phyloP scores from a whole-genome alignment of 768 basidiomycete species.

The Ramaria sp. region DNA sequence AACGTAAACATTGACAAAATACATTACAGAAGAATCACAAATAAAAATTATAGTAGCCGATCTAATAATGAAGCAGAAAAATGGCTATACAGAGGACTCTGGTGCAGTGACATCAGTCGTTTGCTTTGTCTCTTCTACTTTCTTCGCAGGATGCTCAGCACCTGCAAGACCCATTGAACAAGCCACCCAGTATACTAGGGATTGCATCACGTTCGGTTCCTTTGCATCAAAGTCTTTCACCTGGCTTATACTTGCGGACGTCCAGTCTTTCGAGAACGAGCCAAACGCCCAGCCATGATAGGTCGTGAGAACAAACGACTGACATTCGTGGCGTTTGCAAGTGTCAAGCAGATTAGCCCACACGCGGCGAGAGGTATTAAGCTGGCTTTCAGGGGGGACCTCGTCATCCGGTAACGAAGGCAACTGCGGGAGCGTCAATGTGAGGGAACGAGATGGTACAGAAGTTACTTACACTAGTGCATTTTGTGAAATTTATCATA shows the following conservation, averaged over 20 bases:
- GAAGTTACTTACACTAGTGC: slow-evolving; percentile 12
- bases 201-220: slow-evolving; percentile 17
- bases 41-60: background rate
- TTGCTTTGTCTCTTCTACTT: background rate
- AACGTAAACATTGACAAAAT: background rate
- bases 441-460: background rate
- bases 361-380: slow-evolving; percentile 12
- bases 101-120: background rate
- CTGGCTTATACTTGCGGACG: slow-evolving; percentile 7
- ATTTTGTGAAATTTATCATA: slow-evolving; percentile 20
- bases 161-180: slow-evolving; percentile 14
- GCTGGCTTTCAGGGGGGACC: background rate
- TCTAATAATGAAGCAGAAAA: background rate
- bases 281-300: slow-evolving; percentile 35
- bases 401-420: background rate
- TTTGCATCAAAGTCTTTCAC: slow-evolving; percentile 10
- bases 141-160: background rate
- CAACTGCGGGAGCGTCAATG: background rate
- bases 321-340: slow-evolving; percentile 23
- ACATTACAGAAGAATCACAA: background rate
- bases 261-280: slow-evolving; percentile 27
- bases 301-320: slow-evolving; percentile 31
- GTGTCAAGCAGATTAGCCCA: slow-evolving; percentile 25
- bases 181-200: slow-evolving; percentile 19
- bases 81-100: background rate